Percentiles rank a stretch among this genome's conserved stretches.
phyloP scores from a whole-genome alignment of 768 basidiomycete species.

The Fibroporia radiculosa region DNA sequence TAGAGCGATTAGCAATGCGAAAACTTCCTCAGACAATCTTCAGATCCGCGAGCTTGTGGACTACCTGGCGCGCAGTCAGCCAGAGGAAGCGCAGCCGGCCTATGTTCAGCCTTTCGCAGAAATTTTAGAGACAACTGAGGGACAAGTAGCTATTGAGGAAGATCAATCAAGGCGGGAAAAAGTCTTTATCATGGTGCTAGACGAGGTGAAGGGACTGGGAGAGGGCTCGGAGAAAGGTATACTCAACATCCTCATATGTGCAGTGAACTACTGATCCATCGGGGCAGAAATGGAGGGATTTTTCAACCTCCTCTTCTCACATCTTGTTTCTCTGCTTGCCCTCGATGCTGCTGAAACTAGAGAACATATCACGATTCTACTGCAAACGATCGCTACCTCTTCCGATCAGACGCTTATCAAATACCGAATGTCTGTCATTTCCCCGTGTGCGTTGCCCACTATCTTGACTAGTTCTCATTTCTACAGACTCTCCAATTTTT shows the following conservation, averaged over 20 bases:
- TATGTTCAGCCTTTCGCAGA: constrained; percentile 65
- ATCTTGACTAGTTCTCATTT: not conserved
- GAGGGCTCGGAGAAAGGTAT: constrained; percentile 74
- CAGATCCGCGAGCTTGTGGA: constrained; percentile 74
- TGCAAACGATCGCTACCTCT: constrained; percentile 48
- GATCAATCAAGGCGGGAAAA: constrained; percentile 45
- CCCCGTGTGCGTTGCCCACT: no score
- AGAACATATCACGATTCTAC: constrained; percentile 39
- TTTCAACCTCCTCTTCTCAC: constrained; percentile 76
- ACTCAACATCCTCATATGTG: constrained; percentile 14
- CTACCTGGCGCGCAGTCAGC: constrained; percentile 57
- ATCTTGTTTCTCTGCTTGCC: constrained; percentile 56
- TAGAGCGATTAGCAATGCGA: not conserved
- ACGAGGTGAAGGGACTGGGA: constrained; percentile 59
- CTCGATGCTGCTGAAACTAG: constrained; percentile 48
- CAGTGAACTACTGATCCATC: not conserved
- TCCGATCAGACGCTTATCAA: constrained; percentile 50
- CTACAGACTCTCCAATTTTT: constrained; percentile 68
- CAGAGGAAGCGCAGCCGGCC: constrained; percentile 60
- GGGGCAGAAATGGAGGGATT: constrained; percentile 74
- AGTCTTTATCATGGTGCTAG: constrained; percentile 52
- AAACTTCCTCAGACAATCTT: constrained; percentile 5
- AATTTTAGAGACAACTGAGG: constrained; percentile 42
- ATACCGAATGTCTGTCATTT: constrained; percentile 62
- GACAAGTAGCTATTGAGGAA: constrained; percentile 44